Conservation (phyloP, 2,329 filamentous ascomycete species). For the Lojkania enalia region DNA sequence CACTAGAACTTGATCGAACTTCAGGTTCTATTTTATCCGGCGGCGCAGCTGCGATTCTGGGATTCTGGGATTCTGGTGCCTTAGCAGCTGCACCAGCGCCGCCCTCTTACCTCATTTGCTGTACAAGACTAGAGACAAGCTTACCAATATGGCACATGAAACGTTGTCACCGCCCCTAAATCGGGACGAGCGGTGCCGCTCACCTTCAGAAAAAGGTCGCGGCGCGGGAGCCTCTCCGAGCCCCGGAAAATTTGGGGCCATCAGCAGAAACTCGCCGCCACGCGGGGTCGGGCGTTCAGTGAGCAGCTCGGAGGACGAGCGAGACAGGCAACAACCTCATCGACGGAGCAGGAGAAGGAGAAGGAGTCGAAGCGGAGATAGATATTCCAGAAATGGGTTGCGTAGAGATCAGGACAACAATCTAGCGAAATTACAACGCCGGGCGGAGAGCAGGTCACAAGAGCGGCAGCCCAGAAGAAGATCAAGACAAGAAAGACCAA, state of each 20-base stretch:
- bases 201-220: conserved; percentile 6
- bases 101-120: too few species aligned
- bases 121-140: too few species aligned
- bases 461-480: conserved; percentile 7
- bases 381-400: conserved; percentile 1
- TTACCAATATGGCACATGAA: too few species aligned
- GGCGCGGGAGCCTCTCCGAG: conserved; percentile 3
- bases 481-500: conserved; percentile 4
- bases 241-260: conserved; percentile 9
- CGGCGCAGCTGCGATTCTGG: too few species aligned
- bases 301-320: conserved; percentile 26
- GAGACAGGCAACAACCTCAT: conserved; percentile 19
- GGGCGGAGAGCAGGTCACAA: conserved; percentile 22
- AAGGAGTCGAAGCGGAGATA: conserved; percentile 20
- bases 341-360: conserved; percentile 15
- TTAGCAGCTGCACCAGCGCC: too few species aligned
- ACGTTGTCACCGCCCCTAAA: conserved; percentile 9
- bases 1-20: too few species aligned
- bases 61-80: too few species aligned
- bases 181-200: conserved; percentile 6
- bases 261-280: conserved; percentile 34
- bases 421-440: too few species aligned
- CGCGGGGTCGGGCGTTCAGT: conserved; percentile 37
- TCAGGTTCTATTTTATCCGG: too few species aligned
- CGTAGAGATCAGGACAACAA: background rate